Percentiles rank a stretch among this genome's conserved stretches.
These are phyloP conservation scores for Amanita rimosa DNA, from an alignment of 768 basidiomycete species.

Conservation along the genomic window DNA sequence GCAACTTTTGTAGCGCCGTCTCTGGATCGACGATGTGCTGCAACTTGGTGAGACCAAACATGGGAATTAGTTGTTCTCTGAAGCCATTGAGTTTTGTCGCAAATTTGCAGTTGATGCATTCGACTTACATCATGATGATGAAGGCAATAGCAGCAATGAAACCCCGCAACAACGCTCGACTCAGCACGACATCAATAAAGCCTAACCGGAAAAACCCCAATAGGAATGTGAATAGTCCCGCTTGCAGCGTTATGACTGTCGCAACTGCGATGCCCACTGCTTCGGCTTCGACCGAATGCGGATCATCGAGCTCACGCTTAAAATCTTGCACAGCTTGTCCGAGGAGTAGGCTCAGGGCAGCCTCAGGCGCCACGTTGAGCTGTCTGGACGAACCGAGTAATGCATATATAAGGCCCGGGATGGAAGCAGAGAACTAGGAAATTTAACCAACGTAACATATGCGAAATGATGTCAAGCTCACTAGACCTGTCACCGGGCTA, in stretches of 20 bases:
- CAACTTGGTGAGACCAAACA: conserved; percentile 68
- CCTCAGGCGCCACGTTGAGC: conserved; percentile 82
- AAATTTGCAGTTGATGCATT: background rate
- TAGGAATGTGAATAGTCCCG: conserved; percentile 75
- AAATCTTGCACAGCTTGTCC: conserved; percentile 77
- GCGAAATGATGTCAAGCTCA: conserved; percentile 22
- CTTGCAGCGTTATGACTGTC: conserved; percentile 82
- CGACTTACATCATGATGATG: conserved; percentile 70
- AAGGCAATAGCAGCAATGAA: conserved; percentile 80
- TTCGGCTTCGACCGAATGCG: conserved; percentile 31
- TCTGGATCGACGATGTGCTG: conserved; percentile 45
- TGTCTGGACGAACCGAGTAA: conserved; percentile 80
- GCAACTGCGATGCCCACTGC: conserved; percentile 55
- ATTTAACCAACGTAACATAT: background rate
- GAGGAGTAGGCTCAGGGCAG: conserved; percentile 75
- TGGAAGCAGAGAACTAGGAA: conserved; percentile 68
- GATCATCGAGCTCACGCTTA: conserved; percentile 35
- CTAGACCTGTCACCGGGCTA: conserved; percentile 77
- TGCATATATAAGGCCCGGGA: conserved; percentile 84
- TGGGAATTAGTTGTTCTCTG: conserved; percentile 80
- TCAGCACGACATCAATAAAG: conserved; percentile 89
- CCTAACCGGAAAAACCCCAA: conserved; percentile 84
- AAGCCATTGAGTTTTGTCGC: background rate
- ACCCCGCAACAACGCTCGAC: conserved; percentile 77
- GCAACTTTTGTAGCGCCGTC: conserved; percentile 63